Evolutionary conservation across 805 yeast species (phyloP).

Genomic region (Ogataea pini): DNA sequence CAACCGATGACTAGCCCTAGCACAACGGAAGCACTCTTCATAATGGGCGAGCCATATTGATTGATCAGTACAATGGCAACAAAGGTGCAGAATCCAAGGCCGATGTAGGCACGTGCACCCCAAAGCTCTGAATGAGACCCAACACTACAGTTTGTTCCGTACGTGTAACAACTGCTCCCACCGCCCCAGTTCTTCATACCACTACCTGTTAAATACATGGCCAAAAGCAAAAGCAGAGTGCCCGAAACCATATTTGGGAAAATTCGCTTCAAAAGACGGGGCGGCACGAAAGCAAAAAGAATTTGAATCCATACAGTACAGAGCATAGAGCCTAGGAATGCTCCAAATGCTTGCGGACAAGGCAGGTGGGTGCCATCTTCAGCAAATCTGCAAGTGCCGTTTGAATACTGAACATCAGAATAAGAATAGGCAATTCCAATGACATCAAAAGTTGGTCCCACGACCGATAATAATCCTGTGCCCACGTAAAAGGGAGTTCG

Average conservation of each 20-base stretch:
- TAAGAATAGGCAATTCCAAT: conserved; percentile 69
- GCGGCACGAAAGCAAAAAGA: conserved; percentile 66
- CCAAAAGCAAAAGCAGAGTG: conserved; percentile 79
- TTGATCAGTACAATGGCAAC: conserved; percentile 67
- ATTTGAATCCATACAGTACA: conserved; percentile 70
- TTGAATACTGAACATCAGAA: conserved; percentile 64
- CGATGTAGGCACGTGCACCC: conserved; percentile 78
- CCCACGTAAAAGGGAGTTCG: conserved; percentile 70
- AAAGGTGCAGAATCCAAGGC: conserved; percentile 74
- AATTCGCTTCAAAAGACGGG: conserved; percentile 56
- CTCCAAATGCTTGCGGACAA: conserved; percentile 81
- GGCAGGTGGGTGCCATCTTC: conserved; percentile 62
- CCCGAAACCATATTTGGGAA: conserved; percentile 86
- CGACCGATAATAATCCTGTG: conserved; percentile 78
- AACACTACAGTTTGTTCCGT: conserved; percentile 42
- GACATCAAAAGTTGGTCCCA: conserved; percentile 81
- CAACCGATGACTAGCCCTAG: conserved; percentile 76
- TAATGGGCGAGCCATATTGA: conserved; percentile 78
- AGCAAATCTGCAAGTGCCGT: conserved; percentile 58
- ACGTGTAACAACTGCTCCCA: conserved; percentile 62
- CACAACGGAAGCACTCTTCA: conserved; percentile 83
- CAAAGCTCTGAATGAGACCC: conserved; percentile 52
- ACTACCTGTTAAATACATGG: conserved; percentile 57
- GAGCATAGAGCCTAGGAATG: conserved; percentile 65
- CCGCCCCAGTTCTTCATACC: conserved; percentile 83